Base-by-base conservation (phyloP, 2,329 filamentous ascomycete genomes). In the Lachnellula occidentalis region DNA sequence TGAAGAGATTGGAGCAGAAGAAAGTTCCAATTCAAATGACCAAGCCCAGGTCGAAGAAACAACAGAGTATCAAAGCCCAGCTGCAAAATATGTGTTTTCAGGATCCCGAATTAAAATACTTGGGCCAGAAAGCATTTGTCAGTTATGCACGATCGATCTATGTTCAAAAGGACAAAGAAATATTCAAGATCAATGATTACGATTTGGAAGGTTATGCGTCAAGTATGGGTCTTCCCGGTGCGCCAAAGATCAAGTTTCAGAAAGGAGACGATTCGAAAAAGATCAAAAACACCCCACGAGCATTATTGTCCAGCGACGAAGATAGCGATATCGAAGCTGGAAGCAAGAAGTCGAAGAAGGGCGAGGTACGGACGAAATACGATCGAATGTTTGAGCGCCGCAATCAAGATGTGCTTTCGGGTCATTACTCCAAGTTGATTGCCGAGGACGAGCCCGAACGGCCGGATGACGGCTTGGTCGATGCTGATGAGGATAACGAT, bases 311-410 rank as follows among this genome's bases (percentile, higher is more conserved):
- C 70, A 88, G 70, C 65, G 85, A 81, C 14, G 85, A 84, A 3
- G 79, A 81, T 12, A 73, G 72, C 48, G 82, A 82, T 52, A 77
- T 82, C n/a, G 76, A 78, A 24, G 78, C 78, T 15, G 71, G 66
- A 3, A 76, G 69, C 34, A 78, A 79, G 65, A 69, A 76, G 61
- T 73, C 76, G 57, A 83, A 81, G 72, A 86, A 88, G 73, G 76
- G 79, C 11, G 81, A 85, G 64, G 89, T 96, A 17, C 83, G 91
- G 58, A 99, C 95, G 34, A 97, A 96, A 71, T 95, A 95, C 70
- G 91, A 99, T 71, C 87, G 90, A 64, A 97, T 99, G 94, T 96
- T 97, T 72, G 92, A 96, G 75, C 81, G 94, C 57, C 88, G 87
- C 64, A 99, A 99, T 72, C 92, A 97, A 72, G 92, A 96, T 68